phyloP scores from a whole-genome alignment of 163 green algal genomes.

The Picocystis sp. region DNA sequence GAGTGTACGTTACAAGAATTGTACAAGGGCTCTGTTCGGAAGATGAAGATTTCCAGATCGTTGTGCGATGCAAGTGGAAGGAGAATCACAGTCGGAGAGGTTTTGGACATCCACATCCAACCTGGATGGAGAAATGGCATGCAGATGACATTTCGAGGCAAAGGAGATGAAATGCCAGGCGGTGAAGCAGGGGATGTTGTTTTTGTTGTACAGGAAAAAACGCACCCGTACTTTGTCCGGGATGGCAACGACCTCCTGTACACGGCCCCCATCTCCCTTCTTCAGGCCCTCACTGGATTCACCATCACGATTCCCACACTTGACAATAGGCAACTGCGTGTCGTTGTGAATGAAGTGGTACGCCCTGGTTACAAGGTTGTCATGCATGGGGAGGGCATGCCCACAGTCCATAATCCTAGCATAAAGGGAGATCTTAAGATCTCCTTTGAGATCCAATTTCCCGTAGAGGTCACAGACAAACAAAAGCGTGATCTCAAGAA shows the following conservation, averaged over 20 bases:
- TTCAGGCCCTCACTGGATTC: conserved; percentile 28
- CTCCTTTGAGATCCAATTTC: conserved; percentile 60
- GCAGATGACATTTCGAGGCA: conserved; percentile 1
- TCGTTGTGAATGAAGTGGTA: conserved; percentile 25
- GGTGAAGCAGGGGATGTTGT: neutral
- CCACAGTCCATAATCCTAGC: conserved; percentile 45
- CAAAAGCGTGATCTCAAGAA: conserved; percentile 20
- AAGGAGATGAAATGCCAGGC: neutral
- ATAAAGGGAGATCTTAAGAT: conserved; percentile 51
- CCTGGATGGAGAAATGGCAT: conserved; percentile 1
- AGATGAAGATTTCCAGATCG: conserved; percentile 24
- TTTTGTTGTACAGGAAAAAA: neutral
- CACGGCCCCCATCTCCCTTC: conserved; percentile 28
- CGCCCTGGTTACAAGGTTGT: conserved; percentile 23
- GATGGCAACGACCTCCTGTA: conserved; percentile 8
- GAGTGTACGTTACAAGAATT: conserved; percentile 49
- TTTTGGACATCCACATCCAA: neutral
- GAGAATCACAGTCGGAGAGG: conserved; percentile 13
- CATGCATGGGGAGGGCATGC: conserved; percentile 64
- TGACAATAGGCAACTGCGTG: conserved; percentile 32
- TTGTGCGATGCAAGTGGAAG: neutral
- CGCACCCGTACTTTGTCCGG: neutral
- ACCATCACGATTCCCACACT: conserved; percentile 26
- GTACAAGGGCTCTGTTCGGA: conserved; percentile 44
- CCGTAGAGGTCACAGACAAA: conserved; percentile 23